Evolutionary conservation across 1,284 basidiomycete genomes (phyloP).

Genomic region (Leccinum subfulvum): DNA sequence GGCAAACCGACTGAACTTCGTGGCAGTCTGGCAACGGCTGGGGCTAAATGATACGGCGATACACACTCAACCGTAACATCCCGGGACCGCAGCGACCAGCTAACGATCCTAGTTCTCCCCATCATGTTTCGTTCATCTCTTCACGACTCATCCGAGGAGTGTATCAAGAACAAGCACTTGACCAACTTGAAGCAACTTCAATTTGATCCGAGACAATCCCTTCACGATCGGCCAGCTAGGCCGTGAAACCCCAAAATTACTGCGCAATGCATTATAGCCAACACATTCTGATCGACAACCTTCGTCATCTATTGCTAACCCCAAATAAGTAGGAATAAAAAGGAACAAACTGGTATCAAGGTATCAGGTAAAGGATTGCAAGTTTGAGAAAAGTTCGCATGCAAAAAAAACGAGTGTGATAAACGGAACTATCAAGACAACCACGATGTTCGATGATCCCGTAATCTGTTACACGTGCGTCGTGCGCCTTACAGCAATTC

Average conservation of each 20-base stretch:
- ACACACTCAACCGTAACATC: neutral
- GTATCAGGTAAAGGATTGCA: neutral
- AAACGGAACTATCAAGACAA: constrained; percentile 1
- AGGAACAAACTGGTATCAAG: constrained; percentile 9
- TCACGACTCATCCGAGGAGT: neutral
- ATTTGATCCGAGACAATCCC: neutral
- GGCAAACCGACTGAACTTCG: no score
- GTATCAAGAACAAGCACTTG: no score
- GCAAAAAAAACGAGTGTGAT: neutral
- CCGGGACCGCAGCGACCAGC: neutral
- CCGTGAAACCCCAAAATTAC: neutral
- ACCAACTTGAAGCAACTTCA: no score
- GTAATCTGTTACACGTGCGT: neutral
- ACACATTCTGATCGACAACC: neutral
- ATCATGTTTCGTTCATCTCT: neutral
- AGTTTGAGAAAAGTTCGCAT: neutral
- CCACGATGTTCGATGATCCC: neutral
- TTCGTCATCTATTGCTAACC: neutral
- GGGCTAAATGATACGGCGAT: neutral
- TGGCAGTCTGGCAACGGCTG: neutral
- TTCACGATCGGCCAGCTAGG: neutral
- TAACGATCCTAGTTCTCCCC: neutral
- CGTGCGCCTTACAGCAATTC: neutral
- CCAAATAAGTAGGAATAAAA: neutral
- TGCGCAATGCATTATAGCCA: neutral